Conservation (phyloP, 2,329 filamentous ascomycete genomes). For the Gaeumannomyces tritici region DNA sequence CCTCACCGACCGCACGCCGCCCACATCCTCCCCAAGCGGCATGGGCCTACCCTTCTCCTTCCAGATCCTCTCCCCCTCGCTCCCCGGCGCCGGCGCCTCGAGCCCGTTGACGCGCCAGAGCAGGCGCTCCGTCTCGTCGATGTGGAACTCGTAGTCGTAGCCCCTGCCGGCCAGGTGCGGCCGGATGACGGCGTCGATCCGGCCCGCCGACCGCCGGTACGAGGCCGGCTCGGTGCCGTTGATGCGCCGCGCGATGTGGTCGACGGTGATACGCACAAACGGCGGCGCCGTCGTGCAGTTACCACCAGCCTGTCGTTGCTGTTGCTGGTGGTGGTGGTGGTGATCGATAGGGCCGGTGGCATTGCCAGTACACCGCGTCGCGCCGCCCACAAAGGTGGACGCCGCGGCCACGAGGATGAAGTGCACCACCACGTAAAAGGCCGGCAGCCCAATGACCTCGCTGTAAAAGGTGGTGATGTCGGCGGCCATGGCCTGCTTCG, state of each 20-base stretch:
- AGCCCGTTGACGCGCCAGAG: slow-evolving; percentile 31
- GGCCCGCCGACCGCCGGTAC: neutral
- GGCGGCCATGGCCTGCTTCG: slow-evolving; percentile 20
- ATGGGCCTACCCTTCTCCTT: slow-evolving; percentile 2
- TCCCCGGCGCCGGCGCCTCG: neutral
- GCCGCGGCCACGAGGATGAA: slow-evolving; percentile 20
- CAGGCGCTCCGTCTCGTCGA: slow-evolving; percentile 29
- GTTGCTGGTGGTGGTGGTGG: no score
- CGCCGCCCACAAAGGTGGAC: neutral
- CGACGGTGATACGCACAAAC: slow-evolving; percentile 8
- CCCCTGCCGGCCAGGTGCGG: slow-evolving; percentile 29
- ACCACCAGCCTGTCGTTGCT: no score
- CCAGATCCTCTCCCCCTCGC: slow-evolving; percentile 1
- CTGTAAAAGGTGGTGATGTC: slow-evolving; percentile 22
- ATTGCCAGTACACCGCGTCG: neutral
- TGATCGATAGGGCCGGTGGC: neutral
- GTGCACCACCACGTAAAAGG: slow-evolving; percentile 33
- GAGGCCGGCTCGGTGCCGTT: neutral
- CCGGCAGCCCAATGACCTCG: slow-evolving; percentile 19
- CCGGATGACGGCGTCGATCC: slow-evolving; percentile 23
- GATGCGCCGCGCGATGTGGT: slow-evolving; percentile 8
- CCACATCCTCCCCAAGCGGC: neutral
- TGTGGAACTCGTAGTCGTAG: slow-evolving; percentile 32
- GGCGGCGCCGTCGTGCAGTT: neutral
- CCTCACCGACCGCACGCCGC: neutral